These are phyloP conservation scores for Pythium catenulatum DNA, from an alignment of 352 stramenopile species.

Conservation along the genomic window DNA sequence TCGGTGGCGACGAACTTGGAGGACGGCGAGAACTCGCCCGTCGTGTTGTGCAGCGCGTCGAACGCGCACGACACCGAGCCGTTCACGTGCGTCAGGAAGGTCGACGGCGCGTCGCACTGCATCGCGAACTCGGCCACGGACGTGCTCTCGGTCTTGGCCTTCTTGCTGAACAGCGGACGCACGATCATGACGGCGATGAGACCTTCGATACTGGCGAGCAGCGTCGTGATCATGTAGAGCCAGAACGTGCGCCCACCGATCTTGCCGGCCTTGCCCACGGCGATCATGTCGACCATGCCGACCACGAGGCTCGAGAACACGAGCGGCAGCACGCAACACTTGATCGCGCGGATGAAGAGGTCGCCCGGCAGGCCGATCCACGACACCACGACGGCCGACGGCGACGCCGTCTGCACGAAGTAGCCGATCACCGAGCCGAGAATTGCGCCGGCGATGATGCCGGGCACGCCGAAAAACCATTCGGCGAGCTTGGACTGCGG, in stretches of 20 bases:
- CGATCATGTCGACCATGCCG: slow-evolving; percentile 66
- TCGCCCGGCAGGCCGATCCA: slow-evolving; percentile 70
- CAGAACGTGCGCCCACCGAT: slow-evolving; percentile 63
- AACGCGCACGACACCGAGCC: slow-evolving; percentile 36
- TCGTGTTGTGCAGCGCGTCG: slow-evolving; percentile 31
- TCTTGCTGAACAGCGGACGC: slow-evolving; percentile 28
- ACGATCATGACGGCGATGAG: slow-evolving; percentile 48
- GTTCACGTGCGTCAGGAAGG: slow-evolving; percentile 50
- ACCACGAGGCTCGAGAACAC: slow-evolving; percentile 69
- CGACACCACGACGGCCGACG: slow-evolving; percentile 25
- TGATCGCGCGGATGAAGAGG: slow-evolving; percentile 71
- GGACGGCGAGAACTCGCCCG: not conserved
- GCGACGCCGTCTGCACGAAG: slow-evolving; percentile 3
- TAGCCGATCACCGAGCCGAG: slow-evolving; percentile 39
- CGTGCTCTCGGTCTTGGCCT: not conserved
- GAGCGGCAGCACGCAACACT: slow-evolving; percentile 70
- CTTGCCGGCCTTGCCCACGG: slow-evolving; percentile 58
- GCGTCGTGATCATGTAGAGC: slow-evolving; percentile 51
- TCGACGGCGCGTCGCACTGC: slow-evolving; percentile 30
- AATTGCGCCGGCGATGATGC: slow-evolving; percentile 43
- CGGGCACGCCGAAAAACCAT: slow-evolving; percentile 42
- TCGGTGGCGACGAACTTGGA: slow-evolving; percentile 49
- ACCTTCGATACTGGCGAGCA: slow-evolving; percentile 33
- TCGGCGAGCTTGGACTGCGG: slow-evolving; percentile 35
- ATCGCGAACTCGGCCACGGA: slow-evolving; percentile 34